phyloP scores from a whole-genome alignment of 805 yeast genomes.

The Lachancea cidri region DNA sequence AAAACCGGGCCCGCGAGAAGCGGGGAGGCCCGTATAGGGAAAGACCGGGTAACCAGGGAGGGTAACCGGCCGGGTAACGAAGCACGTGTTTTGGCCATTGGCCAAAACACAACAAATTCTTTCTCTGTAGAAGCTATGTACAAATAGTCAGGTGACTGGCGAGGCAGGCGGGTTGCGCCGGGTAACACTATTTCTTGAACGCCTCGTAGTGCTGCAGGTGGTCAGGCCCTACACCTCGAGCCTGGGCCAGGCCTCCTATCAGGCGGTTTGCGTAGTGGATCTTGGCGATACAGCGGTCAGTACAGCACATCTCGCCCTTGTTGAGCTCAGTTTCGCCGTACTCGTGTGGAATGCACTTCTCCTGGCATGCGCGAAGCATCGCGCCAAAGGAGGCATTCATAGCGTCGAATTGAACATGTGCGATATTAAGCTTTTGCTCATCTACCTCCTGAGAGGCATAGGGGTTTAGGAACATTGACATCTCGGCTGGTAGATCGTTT shows the following conservation, averaged over 20 bases:
- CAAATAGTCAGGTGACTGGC: too few species aligned
- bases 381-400: constrained; percentile 50
- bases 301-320: constrained; percentile 78
- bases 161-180: too few species aligned
- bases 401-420: constrained; percentile 65
- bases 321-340: constrained; percentile 80
- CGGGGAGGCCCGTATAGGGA: too few species aligned
- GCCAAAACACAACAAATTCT: too few species aligned
- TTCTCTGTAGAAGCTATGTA: too few species aligned
- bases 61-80: constrained; percentile 4
- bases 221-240: constrained; percentile 42
- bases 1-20: too few species aligned
- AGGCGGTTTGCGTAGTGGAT: constrained; percentile 67
- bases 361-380: constrained; percentile 56
- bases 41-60: background rate
- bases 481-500: constrained; percentile 27
- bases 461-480: constrained; percentile 59
- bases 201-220: constrained; percentile 35
- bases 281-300: constrained; percentile 83
- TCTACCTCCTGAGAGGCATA: constrained; percentile 48
- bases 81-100: too few species aligned
- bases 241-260: constrained; percentile 50
- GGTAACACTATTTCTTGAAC: constrained; percentile 5
- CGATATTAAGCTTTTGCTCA: constrained; percentile 55
- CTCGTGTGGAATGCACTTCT: constrained; percentile 73